phyloP scores from a whole-genome alignment of 371 early-diverging fungal genomes.

The Mortierella sp. region DNA sequence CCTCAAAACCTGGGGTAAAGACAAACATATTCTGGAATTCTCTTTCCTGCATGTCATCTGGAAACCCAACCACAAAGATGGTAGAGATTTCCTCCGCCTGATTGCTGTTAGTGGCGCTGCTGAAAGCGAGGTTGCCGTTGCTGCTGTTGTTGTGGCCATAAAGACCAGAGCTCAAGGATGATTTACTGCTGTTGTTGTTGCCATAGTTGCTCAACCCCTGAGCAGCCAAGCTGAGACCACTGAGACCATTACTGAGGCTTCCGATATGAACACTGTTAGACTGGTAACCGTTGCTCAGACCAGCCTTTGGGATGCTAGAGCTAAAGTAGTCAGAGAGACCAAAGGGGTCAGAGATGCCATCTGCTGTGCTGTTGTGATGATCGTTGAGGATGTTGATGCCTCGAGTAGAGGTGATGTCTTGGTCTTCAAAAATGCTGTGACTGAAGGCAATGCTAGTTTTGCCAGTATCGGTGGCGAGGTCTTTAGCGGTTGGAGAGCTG shows the following conservation, averaged over 20 bases:
- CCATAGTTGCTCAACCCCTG: constrained; percentile 17
- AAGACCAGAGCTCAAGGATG: constrained; percentile 36
- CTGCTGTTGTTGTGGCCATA: constrained; percentile 22
- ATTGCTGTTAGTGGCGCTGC: neutral
- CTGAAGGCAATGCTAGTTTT: neutral
- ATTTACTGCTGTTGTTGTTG: constrained; percentile 17
- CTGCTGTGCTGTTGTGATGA: constrained; percentile 5
- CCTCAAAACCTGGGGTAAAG: constrained; percentile 95
- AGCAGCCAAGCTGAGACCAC: constrained; percentile 35
- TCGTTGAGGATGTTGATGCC: constrained; percentile 45
- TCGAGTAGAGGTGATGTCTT: constrained; percentile 22
- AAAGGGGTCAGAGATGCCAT: constrained; percentile 47
- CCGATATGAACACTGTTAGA: constrained; percentile 37
- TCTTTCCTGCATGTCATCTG: constrained; percentile 96
- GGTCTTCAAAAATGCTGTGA: constrained; percentile 39
- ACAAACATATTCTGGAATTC: constrained; percentile 98
- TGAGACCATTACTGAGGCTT: constrained; percentile 33
- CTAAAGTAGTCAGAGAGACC: constrained; percentile 48
- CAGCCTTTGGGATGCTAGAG: constrained; percentile 42
- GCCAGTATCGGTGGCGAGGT: constrained; percentile 1
- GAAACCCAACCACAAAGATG: constrained; percentile 98
- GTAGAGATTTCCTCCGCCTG: constrained; percentile 82
- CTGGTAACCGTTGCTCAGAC: constrained; percentile 4
- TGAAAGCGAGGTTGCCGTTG: constrained; percentile 11
- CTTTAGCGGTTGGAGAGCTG: constrained; percentile 39